A percentile compares a stretch with the other conserved stretches of the same genome.
Evolutionary conservation across 176 grass and related monocot species (phyloP).

Genomic region (Aegilops longissima): DNA sequence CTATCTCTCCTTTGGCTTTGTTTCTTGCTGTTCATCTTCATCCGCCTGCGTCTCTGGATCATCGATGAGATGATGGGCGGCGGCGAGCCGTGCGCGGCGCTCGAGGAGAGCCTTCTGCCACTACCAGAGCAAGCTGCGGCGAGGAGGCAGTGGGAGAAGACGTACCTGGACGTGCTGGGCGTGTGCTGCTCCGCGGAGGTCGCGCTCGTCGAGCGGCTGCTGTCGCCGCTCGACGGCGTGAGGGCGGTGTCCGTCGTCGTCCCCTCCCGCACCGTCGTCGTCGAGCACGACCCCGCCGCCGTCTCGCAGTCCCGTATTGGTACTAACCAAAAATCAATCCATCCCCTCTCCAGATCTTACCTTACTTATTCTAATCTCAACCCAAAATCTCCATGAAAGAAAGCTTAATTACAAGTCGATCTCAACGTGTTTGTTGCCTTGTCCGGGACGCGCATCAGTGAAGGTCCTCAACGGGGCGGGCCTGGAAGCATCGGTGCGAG

Average conservation of each 20-base stretch:
- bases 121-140: not conserved
- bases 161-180: constrained; percentile 74
- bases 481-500: constrained; percentile 60
- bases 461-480: constrained; percentile 59
- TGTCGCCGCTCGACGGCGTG: constrained; percentile 53
- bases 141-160: constrained; percentile 46
- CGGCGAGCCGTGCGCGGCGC: not conserved
- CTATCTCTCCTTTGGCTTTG: not conserved
- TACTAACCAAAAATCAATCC: not conserved
- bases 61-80: not conserved
- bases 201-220: constrained; percentile 51
- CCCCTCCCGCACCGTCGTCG: constrained; percentile 63
- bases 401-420: not conserved
- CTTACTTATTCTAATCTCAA: not conserved
- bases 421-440: not conserved
- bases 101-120: constrained; percentile 7
- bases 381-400: not conserved
- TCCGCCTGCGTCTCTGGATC: not conserved
- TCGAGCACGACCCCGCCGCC: constrained; percentile 55
- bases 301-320: constrained; percentile 53
- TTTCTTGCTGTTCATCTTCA: not conserved
- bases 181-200: constrained; percentile 78
- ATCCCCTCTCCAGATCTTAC: too few species aligned
- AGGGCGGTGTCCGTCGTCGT: constrained; percentile 52
- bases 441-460: constrained; percentile 10